Conservation (phyloP, 129 eudicot genomes). For the Artemisia argyi region DNA sequence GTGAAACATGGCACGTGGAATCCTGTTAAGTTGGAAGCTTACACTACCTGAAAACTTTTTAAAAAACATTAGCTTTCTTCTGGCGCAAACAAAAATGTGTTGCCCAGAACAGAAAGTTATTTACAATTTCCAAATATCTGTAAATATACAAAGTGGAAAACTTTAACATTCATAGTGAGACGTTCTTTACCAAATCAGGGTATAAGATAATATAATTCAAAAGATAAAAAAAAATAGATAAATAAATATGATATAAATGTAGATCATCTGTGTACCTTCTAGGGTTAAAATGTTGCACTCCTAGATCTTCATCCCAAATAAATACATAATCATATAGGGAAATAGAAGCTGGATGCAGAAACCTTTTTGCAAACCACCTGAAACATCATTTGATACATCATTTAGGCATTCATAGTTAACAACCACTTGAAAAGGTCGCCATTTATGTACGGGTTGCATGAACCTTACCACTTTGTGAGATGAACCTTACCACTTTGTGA, state of each 20-base stretch:
- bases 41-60: not conserved
- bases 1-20: not conserved
- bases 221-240: not conserved
- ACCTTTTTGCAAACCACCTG: conserved; percentile 99
- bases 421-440: conserved; percentile 5
- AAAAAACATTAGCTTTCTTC: not conserved
- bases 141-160: not conserved
- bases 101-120: not conserved
- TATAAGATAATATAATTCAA: not conserved
- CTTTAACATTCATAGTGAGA: not conserved
- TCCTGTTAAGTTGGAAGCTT: not conserved
- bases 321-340: conserved; percentile 79
- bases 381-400: conserved; percentile 6
- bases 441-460: not conserved
- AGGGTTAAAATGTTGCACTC: conserved; percentile 80
- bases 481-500: too few relatives aligned
- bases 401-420: not conserved
- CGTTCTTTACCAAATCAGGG: conserved; percentile 2
- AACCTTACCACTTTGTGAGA: conserved; percentile 82
- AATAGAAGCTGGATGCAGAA: conserved; percentile 86
- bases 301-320: conserved; percentile 98
- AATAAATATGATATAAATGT: conserved; percentile 11
- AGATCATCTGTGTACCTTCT: conserved; percentile 55
- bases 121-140: conserved; percentile 78
- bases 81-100: conserved; percentile 6